Evolutionary conservation across 2,329 filamentous ascomycete genomes (phyloP), one percentile per base, ranked within the genome.

Genomic region (Penicillium griseofulvum): DNA sequence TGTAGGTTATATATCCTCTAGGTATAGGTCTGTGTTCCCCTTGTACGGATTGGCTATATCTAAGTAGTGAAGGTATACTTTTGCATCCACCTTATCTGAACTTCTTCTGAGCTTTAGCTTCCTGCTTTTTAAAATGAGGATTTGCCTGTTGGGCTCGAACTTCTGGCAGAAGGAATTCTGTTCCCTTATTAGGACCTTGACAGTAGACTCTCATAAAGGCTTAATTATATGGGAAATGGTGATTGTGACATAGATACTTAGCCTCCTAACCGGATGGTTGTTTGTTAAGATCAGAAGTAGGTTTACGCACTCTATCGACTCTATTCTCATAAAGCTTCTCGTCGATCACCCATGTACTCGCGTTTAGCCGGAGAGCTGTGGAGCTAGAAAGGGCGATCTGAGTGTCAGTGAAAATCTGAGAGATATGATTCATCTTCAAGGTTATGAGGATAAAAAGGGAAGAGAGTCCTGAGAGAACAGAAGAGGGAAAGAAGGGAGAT

Each of bases 131-230:
- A 28, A 36, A 37, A n/a, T 51, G 31, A 36, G 48, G 39, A 43
- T 36, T 43, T 51, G 48, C 48, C 48, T 50, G 38, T 36, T 50
- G 38, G 48, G 48, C 48, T 43, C 48, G 48, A 50, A 36, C 22
- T 33, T 50, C 48, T 14, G 38, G 38, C 16, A 28, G 38, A 26
- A 50, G 48, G 45, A 50, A 50, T 43, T 50, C 38, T 19, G 48
- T 50, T 50, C 29, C 48, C 48, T 50, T 31, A 43, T 50, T 38
- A 16, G 38, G 48, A 26, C 38, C 38, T 50, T 50, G 48, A 43
- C 48, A 50, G 38, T 50, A 50, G 38, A 50, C 48, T 43, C 48
- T 50, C 38, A 50, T 50, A 36, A 50, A 50, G 29, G 48, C 48
- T 36, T 50, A 29, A 41, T 33, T 36, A 43, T 28, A 24, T 34